A percentile compares a stretch with the other conserved stretches of the same genome.
Conservation (phyloP, 495 filamentous ascomycete species). For the Sabuloglossum arenarium region DNA sequence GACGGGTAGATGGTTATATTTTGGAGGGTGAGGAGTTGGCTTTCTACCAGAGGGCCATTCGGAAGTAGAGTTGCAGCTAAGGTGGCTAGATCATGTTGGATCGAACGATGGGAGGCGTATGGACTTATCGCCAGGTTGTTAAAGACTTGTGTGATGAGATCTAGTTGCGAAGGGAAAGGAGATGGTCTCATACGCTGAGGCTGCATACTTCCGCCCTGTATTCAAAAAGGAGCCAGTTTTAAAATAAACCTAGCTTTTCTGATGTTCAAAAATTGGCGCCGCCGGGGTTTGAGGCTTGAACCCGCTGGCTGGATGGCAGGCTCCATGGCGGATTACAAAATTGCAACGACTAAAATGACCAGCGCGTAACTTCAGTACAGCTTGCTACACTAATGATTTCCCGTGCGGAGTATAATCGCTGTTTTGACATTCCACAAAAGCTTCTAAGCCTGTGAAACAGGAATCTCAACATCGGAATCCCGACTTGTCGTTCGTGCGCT, state of each 20-base stretch:
- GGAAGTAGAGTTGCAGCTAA: conserved; percentile 49
- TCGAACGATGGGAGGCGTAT: not conserved
- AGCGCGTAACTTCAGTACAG: too few species aligned
- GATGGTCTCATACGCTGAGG: not conserved
- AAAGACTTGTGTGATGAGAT: not conserved
- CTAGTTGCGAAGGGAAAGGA: not conserved
- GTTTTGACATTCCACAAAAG: too few species aligned
- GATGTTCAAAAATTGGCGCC: not conserved
- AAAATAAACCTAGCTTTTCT: conserved; percentile 1
- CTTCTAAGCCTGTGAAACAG: not conserved
- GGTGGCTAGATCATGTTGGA: not conserved
- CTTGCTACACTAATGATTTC: too few species aligned
- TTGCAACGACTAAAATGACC: too few species aligned
- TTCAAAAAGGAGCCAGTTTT: not conserved
- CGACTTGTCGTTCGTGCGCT: not conserved
- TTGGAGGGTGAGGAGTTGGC: conserved; percentile 97
- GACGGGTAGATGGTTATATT: conserved; percentile 90
- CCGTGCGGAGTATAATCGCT: too few species aligned
- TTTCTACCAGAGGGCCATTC: conserved; percentile 97
- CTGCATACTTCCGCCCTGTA: not conserved
- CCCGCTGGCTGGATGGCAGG: not conserved
- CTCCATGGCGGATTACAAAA: not conserved
- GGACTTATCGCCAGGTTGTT: not conserved
- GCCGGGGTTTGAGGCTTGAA: not conserved
- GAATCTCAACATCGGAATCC: too few species aligned